A percentile compares a stretch with the other conserved stretches of the same genome.
These are phyloP conservation scores for Boechera retrofracta DNA, from an alignment of 345 rosid genomes.

Conservation along the genomic window DNA sequence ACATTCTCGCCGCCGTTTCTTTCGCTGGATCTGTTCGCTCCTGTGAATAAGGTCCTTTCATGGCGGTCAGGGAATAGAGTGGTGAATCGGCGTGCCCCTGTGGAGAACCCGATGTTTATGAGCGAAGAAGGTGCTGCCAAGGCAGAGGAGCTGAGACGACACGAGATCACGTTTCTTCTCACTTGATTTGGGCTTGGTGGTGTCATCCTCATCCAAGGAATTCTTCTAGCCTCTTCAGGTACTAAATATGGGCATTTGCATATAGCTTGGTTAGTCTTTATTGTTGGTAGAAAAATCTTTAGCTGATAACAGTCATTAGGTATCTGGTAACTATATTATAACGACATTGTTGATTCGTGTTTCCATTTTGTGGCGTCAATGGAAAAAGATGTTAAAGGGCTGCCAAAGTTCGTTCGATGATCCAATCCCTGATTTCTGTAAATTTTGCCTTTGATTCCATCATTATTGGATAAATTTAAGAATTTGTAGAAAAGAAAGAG, in stretches of 20 bases:
- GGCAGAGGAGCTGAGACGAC: slow-evolving; percentile 61
- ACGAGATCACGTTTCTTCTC: slow-evolving; percentile 88
- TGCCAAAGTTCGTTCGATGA: no score
- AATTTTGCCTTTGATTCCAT: no score
- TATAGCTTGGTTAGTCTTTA: not conserved
- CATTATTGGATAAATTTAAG: no score
- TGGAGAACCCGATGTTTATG: slow-evolving; percentile 62
- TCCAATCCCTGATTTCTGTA: no score
- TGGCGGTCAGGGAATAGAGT: slow-evolving; percentile 32
- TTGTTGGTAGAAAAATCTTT: not conserved
- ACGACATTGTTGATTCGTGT: no score
- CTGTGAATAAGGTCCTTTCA: no score
- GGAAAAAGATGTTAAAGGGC: no score
- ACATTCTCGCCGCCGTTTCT: no score
- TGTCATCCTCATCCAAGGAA: slow-evolving; percentile 69
- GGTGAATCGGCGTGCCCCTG: slow-evolving; percentile 66
- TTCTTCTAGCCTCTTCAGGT: slow-evolving; percentile 86
- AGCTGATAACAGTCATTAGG: not conserved
- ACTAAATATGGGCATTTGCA: not conserved
- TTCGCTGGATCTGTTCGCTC: no score
- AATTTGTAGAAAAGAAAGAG: no score
- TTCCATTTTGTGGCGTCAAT: no score
- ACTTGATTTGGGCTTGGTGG: slow-evolving; percentile 86
- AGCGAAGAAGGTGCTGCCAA: slow-evolving; percentile 61
- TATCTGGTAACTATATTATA: no score